Evolutionary conservation across 73 alveolate species (phyloP), one percentile per base, ranked within the genome.

Genomic region (Halteria grandinella): DNA sequence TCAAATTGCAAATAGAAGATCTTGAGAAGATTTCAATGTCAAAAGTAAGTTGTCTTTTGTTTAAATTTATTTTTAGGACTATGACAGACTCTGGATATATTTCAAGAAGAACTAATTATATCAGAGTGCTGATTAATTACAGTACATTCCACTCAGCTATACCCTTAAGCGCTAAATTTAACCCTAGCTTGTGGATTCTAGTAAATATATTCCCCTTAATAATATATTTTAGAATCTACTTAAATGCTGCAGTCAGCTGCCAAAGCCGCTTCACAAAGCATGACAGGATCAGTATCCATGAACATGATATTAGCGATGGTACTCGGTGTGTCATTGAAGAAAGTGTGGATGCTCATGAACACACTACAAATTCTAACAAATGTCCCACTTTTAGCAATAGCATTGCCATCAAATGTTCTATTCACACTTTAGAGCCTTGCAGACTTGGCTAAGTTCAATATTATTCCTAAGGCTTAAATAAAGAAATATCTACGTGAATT

Each of bases 331-430:
- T 57, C 73, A 1, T 29, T 57, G 53, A 57, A 57, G 37, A 57
- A 57, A 15, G 37, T 57, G 7, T 57, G 73, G 73, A 20, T 57
- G 73, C 73, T 57, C 17, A 3, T 57, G 6, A 57, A 57, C 23
- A 57, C 73, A 4, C 53, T 57, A 29, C 39, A 57, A 57, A 32
- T 57, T 14, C 4, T 57, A 27, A 34, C 21, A 14, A 50, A 57
- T 57, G 21, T 57, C 5, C 53, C 73, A 1, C 24, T 57, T 2
- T 34, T 57, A 4, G 17, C 31, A 20, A 57, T 57, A 20, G 23
- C 73, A 5, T 34, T 57, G 23, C 73, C 73, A 3, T 57, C 73
- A 25, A 57, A 57, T 29, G 23, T n/a, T 8, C 6, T 57, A 1
- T 57, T 14, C 37, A 5, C 37, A 2, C 37, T 57, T 57, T 14